Conservation (phyloP, 352 stramenopile genomes). For the Pythium oligandrum region DNA sequence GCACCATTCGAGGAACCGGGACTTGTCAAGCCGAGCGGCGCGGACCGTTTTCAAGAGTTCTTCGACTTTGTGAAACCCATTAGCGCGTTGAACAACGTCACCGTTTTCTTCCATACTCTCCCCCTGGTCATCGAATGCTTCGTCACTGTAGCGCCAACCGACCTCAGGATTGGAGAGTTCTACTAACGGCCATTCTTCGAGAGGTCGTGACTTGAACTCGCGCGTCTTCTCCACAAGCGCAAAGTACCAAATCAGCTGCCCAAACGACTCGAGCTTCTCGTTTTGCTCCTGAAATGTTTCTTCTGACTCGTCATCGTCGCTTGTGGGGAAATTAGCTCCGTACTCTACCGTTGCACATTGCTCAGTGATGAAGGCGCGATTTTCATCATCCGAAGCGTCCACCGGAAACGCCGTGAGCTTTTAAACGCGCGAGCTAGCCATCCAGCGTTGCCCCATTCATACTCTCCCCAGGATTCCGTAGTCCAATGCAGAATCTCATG, state of each 20-base stretch:
- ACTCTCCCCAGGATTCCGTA: conserved; percentile 9
- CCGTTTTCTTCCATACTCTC: conserved; percentile 6
- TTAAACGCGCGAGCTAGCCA: not conserved
- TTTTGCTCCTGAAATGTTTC: conserved; percentile 9
- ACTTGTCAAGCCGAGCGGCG: conserved; percentile 1
- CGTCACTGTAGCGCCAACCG: no score
- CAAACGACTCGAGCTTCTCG: conserved; percentile 9
- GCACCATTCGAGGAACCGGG: conserved; percentile 1
- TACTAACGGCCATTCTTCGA: no score
- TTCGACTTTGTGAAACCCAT: no score
- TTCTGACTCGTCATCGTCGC: conserved; percentile 8
- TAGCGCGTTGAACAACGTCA: no score
- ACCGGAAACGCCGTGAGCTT: conserved; percentile 4
- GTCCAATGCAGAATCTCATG: conserved; percentile 19
- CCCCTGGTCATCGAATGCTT: not conserved
- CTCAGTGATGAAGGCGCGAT: conserved; percentile 5
- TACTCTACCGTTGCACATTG: conserved; percentile 5
- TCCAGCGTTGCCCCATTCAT: not conserved
- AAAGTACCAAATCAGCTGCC: conserved; percentile 14
- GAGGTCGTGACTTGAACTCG: not conserved
- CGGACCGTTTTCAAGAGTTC: no score
- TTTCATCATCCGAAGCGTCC: conserved; percentile 2
- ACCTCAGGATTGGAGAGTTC: no score
- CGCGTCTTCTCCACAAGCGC: conserved; percentile 6
- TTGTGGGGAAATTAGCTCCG: conserved; percentile 8